phyloP scores from a whole-genome alignment of 805 yeast species.

The Priceomyces fermenticarens region DNA sequence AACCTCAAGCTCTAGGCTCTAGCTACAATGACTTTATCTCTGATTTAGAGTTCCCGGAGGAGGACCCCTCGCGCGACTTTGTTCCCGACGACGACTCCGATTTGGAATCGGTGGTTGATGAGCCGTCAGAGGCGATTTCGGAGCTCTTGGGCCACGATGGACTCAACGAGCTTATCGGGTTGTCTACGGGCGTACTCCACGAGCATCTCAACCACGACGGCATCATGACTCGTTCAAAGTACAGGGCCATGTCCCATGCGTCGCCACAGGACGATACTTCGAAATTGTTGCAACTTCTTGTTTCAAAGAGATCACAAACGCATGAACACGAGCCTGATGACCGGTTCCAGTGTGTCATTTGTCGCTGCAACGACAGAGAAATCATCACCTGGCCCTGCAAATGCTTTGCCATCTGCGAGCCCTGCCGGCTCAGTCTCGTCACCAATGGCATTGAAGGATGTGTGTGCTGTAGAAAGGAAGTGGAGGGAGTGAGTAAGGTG shows the following conservation, averaged over 20 bases:
- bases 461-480: conserved; percentile 78
- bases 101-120: conserved; percentile 5
- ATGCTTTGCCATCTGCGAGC: conserved; percentile 85
- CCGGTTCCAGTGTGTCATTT: conserved; percentile 67
- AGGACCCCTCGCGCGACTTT: conserved; percentile 34
- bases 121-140: conserved; percentile 3
- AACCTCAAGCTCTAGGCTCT: conserved; percentile 10
- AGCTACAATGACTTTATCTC: conserved; percentile 23
- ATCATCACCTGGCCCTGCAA: conserved; percentile 91
- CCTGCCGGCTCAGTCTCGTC: conserved; percentile 72
- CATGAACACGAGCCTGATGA: conserved; percentile 5
- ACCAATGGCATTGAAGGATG: conserved; percentile 73
- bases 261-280: conserved; percentile 6
- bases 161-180: conserved; percentile 20
- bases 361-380: conserved; percentile 71
- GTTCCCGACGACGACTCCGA: conserved; percentile 25
- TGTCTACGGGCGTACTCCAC: conserved; percentile 20
- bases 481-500: conserved; percentile 62
- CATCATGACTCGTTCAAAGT: conserved; percentile 34
- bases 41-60: conserved; percentile 31
- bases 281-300: conserved; percentile 10
- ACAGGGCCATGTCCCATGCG: conserved; percentile 5
- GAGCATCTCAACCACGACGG: conserved; percentile 23
- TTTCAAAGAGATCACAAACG: conserved; percentile 4
- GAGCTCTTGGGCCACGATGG: conserved; percentile 26